Conservation (phyloP, 768 basidiomycete species). For the Russula emetica region DNA sequence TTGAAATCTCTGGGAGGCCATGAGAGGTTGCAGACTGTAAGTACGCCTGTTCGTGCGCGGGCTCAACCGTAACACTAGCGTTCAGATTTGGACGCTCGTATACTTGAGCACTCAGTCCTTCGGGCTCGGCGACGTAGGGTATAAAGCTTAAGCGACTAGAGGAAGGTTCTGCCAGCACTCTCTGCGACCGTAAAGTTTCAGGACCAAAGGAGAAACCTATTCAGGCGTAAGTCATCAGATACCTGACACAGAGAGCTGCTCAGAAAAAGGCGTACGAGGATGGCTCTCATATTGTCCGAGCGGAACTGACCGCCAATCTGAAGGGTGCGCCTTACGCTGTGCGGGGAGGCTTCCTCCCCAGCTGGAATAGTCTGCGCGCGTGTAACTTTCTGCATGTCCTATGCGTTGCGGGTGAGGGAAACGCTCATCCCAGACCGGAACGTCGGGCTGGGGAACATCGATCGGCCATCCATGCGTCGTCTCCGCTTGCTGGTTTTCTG, state of each 20-base stretch:
- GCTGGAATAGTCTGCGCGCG: conserved; percentile 23
- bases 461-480: conserved; percentile 11
- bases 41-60: conserved; percentile 6
- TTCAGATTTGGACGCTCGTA: conserved; percentile 5
- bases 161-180: conserved; percentile 16
- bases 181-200: conserved; percentile 14
- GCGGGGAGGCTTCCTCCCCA: conserved; percentile 4
- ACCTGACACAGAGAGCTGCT: too few species aligned
- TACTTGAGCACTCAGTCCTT: conserved; percentile 6
- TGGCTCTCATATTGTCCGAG: conserved; percentile 4
- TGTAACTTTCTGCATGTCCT: conserved; percentile 27
- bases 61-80: conserved; percentile 1
- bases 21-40: conserved; percentile 5
- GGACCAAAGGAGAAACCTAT: conserved; percentile 4
- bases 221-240: not conserved
- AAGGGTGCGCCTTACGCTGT: conserved; percentile 8
- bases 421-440: conserved; percentile 15
- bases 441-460: conserved; percentile 8
- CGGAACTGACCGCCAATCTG: conserved; percentile 17
- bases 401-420: conserved; percentile 18
- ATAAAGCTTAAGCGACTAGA: conserved; percentile 18
- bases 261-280: conserved; percentile 8
- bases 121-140: conserved; percentile 17
- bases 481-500: conserved; percentile 6
- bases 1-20: conserved; percentile 2